These are phyloP conservation scores for Intubia oerlemansii DNA, from an alignment of 2,329 filamentous ascomycete species.

Conservation along the genomic window DNA sequence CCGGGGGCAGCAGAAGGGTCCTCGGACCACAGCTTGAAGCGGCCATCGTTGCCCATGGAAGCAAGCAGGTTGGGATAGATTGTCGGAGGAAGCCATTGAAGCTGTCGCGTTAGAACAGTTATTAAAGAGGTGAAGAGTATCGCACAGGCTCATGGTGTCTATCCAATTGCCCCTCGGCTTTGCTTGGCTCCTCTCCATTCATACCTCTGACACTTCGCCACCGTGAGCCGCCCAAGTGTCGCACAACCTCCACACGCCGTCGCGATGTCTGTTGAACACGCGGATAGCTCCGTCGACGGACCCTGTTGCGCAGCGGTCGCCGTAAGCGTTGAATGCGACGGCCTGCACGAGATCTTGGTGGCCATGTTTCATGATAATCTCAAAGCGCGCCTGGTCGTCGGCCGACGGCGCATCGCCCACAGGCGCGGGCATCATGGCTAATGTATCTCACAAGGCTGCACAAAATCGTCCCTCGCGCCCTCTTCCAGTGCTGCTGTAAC, in stretches of 20 bases:
- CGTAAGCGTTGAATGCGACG: conserved; percentile 79
- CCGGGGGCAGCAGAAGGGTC: conserved; percentile 64
- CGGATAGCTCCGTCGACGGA: conserved; percentile 85
- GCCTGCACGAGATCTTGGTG: conserved; percentile 67
- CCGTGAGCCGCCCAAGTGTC: conserved; percentile 85
- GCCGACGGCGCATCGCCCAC: too few relatives aligned
- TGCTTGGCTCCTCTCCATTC: too few relatives aligned
- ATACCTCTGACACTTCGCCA: conserved; percentile 76
- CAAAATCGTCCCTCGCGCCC: too few relatives aligned
- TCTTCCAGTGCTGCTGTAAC: too few relatives aligned
- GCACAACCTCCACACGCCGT: conserved; percentile 55
- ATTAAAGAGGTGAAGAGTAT: too few relatives aligned
- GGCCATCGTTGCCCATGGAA: conserved; percentile 74
- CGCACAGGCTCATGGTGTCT: too few relatives aligned
- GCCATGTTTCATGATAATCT: conserved; percentile 46
- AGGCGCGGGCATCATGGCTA: too few relatives aligned
- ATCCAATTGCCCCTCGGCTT: too few relatives aligned
- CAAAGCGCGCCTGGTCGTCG: conserved; percentile 28
- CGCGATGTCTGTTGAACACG: conserved; percentile 69
- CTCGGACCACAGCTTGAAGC: conserved; percentile 83
- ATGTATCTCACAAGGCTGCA: too few relatives aligned
- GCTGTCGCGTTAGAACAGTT: too few relatives aligned
- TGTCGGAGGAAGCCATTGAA: conserved; percentile 84
- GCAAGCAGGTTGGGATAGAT: conserved; percentile 71
- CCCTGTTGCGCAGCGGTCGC: conserved; percentile 75